Base-by-base conservation (phyloP, 768 basidiomycete genomes). In the Hygrocybe coccinea region DNA sequence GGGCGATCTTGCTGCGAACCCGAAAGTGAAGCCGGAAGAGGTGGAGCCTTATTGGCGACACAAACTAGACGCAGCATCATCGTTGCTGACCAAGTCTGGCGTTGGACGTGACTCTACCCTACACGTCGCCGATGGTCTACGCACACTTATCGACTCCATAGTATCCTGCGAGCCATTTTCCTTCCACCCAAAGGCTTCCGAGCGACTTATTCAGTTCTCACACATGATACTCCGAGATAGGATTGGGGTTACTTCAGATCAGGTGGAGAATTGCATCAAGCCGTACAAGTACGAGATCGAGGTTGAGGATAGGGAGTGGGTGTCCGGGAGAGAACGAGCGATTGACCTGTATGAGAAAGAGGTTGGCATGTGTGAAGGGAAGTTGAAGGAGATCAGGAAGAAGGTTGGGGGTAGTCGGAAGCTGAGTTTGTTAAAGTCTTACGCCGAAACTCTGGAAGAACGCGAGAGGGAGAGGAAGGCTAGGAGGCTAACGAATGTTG, bases 241-340 rank as follows among this genome's bases (percentile, higher is more conserved):
- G 5, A 89, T 97, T 55, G 89, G 91, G 14, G 73, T 95, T 54
- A 93, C 97, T n/a, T 88, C 91, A 4, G 97, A 99, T 68, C 95
- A 98, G 72, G 95, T 99, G 14, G 97, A 99, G 76, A 99, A 98
- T 70, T 95, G 92, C 71, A 97, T 99, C 78, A 99, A 99, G 72
- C 97, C 95, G 25, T 97, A 84, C 81, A 99, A 99, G 76, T 95
- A 97, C 65, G 95, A 98, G 65, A 86, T 98, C 24, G 97, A 99
- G 67, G 88, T 97, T 12, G 94, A 97, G 59, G 80, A 83, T 12
- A 76, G 86, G 39, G 97, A 99, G 69, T 99, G 97, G 97, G 90
- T 91, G 62, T 65, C 76, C 2, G 97, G 97, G 0, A 76, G 95
- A 48, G 79, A 79, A 61, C 76, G 83, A 49, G 83, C 91, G 1